Percentiles rank a stretch among this genome's conserved stretches.
These are phyloP conservation scores for Claviceps sp. DNA, from an alignment of 2,329 filamentous ascomycete genomes.

Conservation along the genomic window DNA sequence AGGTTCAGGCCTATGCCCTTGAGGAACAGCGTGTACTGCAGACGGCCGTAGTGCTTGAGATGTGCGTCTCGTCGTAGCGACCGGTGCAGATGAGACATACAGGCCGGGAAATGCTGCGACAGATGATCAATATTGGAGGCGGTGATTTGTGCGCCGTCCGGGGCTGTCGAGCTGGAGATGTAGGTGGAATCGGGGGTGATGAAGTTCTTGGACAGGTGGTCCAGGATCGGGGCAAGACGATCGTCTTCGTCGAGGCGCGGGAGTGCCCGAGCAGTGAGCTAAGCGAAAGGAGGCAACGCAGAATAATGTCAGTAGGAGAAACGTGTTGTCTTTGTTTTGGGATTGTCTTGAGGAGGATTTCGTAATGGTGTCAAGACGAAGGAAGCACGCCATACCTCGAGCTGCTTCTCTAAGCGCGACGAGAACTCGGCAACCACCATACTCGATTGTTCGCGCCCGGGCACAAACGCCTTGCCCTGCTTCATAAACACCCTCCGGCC, in stretches of 20 bases:
- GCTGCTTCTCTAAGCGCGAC: conserved; percentile 59
- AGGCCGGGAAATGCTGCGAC: conserved; percentile 73
- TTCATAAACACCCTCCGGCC: conserved; percentile 61
- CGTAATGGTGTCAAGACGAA: not conserved
- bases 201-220: conserved; percentile 89
- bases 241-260: conserved; percentile 94
- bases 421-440: conserved; percentile 86
- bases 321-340: not conserved
- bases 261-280: conserved; percentile 81
- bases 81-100: conserved; percentile 85
- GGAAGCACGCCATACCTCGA: conserved; percentile 48
- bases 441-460: conserved; percentile 70
- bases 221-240: conserved; percentile 55
- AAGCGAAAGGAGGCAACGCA: not conserved
- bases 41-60: conserved; percentile 80
- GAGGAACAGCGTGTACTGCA: conserved; percentile 93
- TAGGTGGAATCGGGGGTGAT: conserved; percentile 80
- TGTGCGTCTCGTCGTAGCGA: conserved; percentile 78
- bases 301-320: not conserved
- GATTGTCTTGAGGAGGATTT: no score
- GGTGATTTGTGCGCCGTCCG: conserved; percentile 60
- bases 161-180: conserved; percentile 44
- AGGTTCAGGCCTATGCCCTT: conserved; percentile 87
- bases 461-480: conserved; percentile 81
- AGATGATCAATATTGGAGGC: conserved; percentile 70